Percentiles rank a stretch among this genome's conserved stretches.
Conservation (phyloP, 2,329 filamentous ascomycete species). For the Alternaria consortialis region DNA sequence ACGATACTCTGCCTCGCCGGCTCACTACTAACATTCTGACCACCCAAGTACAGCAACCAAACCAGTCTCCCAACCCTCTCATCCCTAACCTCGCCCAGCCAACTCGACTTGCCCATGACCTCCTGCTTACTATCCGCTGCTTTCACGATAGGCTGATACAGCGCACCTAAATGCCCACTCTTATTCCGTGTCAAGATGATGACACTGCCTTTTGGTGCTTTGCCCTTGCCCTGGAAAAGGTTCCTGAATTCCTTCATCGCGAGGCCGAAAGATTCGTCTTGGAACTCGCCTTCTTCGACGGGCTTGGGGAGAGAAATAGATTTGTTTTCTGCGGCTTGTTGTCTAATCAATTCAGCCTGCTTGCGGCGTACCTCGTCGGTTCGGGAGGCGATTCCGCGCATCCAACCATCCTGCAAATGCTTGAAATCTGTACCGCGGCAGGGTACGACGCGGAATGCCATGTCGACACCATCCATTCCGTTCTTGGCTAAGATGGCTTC, state of each 20-base stretch:
- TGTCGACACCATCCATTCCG: slow-evolving; percentile 67
- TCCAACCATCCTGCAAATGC: slow-evolving; percentile 90
- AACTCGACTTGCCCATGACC: slow-evolving; percentile 58
- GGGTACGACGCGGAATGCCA: slow-evolving; percentile 82
- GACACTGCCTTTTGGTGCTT: slow-evolving; percentile 81
- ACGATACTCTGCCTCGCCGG: slow-evolving; percentile 81
- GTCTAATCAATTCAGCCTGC: slow-evolving; percentile 46
- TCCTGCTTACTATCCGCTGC: slow-evolving; percentile 48
- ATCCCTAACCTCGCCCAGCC: slow-evolving; percentile 77
- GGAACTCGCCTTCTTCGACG: slow-evolving; percentile 58
- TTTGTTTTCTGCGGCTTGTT: slow-evolving; percentile 56
- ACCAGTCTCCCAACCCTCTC: slow-evolving; percentile 81
- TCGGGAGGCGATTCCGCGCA: slow-evolving; percentile 81
- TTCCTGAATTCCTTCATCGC: slow-evolving; percentile 80
- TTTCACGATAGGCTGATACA: slow-evolving; percentile 39
- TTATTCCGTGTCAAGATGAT: slow-evolving; percentile 75
- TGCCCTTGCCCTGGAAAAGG: slow-evolving; percentile 79
- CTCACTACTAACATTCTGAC: slow-evolving; percentile 87
- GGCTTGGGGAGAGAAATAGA: slow-evolving; percentile 42
- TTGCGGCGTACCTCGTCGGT: slow-evolving; percentile 62
- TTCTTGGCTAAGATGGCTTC: slow-evolving; percentile 69
- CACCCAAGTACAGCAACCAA: slow-evolving; percentile 90
- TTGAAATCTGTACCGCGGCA: slow-evolving; percentile 95
- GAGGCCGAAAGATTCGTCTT: slow-evolving; percentile 78
- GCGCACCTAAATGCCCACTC: slow-evolving; percentile 64